These are phyloP conservation scores for Acacia pycnantha DNA, from an alignment of 331 rosid species.

Conservation along the genomic window DNA sequence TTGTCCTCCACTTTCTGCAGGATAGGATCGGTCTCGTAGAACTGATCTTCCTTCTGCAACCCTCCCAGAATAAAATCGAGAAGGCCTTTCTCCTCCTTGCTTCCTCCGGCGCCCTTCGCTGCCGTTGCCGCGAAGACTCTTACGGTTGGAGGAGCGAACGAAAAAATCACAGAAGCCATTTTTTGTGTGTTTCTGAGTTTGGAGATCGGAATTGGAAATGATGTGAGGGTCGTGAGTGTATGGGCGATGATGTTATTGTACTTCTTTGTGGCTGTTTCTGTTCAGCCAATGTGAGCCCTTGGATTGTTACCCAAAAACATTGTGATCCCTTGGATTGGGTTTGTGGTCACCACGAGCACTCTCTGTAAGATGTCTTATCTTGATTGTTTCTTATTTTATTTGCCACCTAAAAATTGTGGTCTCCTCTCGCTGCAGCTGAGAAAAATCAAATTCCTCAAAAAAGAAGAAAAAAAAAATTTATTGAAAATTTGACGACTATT, in stretches of 20 bases:
- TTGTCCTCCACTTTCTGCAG: neutral
- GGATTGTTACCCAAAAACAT: neutral
- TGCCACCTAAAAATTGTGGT: slow-evolving; percentile 14
- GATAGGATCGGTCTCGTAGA: neutral
- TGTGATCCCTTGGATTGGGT: neutral
- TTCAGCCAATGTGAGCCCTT: neutral
- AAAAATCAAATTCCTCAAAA: neutral
- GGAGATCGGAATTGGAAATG: neutral
- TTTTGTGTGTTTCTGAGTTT: neutral
- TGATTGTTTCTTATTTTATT: slow-evolving; percentile 12
- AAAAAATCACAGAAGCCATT: neutral
- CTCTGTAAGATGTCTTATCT: slow-evolving; percentile 32
- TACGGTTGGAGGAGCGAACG: neutral
- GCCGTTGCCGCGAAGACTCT: slow-evolving; percentile 1
- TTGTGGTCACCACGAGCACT: neutral
- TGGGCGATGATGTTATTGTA: neutral
- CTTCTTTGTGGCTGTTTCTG: neutral
- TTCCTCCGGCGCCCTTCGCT: neutral
- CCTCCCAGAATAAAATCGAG: neutral
- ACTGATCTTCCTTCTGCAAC: slow-evolving; percentile 1
- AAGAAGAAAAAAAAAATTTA: neutral
- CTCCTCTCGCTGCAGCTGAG: neutral
- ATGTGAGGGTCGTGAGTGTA: neutral
- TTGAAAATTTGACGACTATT: neutral
- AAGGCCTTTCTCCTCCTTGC: slow-evolving; percentile 1